These are phyloP conservation scores for Rhizopogon parksii DNA, from an alignment of 1,284 basidiomycete species.

Conservation along the genomic window DNA sequence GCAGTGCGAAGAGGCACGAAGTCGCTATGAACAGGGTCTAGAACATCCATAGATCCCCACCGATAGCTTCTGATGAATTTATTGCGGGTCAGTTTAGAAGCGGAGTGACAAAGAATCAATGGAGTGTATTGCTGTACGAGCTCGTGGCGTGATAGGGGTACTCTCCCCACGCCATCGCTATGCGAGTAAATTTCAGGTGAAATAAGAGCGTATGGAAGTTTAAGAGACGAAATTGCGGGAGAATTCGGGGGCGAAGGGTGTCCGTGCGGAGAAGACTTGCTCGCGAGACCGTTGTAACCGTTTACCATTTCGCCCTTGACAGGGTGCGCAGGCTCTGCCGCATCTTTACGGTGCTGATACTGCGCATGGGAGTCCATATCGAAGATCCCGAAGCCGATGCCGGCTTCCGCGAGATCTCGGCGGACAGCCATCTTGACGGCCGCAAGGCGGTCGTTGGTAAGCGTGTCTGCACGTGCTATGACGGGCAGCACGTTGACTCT, in stretches of 20 bases:
- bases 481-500: constrained; percentile 95
- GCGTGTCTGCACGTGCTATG: constrained; percentile 85
- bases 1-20: constrained; percentile 66
- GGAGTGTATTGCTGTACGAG: constrained; percentile 65
- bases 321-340: constrained; percentile 32
- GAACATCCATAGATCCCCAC: constrained; percentile 73
- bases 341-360: constrained; percentile 37
- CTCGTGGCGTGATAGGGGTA: constrained; percentile 52
- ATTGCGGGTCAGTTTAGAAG: constrained; percentile 46
- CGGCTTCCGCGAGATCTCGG: constrained; percentile 68
- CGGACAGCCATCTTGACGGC: constrained; percentile 72
- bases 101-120: constrained; percentile 33
- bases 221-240: constrained; percentile 49
- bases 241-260: constrained; percentile 54
- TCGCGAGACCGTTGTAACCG: constrained; percentile 42
- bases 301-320: constrained; percentile 40
- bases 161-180: constrained; percentile 63
- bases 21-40: constrained; percentile 71
- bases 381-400: constrained; percentile 80
- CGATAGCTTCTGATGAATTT: constrained; percentile 66
- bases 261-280: constrained; percentile 39
- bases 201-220: constrained; percentile 70
- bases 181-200: constrained; percentile 76
- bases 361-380: constrained; percentile 55
- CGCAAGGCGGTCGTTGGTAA: constrained; percentile 82